Evolutionary conservation across 2,329 filamentous ascomycete species (phyloP), one percentile per base, ranked within the genome.

Genomic region (Aspergillus pseudotamarii): DNA sequence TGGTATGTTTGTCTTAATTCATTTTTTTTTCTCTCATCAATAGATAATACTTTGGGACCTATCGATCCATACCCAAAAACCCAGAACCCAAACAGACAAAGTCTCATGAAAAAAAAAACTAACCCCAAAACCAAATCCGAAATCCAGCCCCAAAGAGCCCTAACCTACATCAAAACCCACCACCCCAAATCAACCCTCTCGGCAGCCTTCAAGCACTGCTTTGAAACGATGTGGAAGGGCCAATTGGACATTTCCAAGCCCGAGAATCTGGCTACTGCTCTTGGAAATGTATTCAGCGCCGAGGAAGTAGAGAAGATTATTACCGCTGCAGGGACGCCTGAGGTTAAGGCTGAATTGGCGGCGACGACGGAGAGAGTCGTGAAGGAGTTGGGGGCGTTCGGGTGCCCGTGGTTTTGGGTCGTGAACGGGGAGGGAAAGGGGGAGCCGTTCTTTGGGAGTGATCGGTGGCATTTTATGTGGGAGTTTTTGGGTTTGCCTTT

Each of bases 361-460:
- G 79, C 77, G 6, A 83, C 83, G 50, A 93, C 91, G 21, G 82
- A 86, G 63, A 82, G 83, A 66, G 89, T 86, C 0, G 75, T 92
- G 1, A 68, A 65, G 19, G 84, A 86, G 43, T 80, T 79, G 57
- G 91, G 91, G 0, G 91, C 91, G 0, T 94, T 91, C 76, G 92
- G 92, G 0, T 87, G 88, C 57, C 92, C 92, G 1, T 94, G 91
- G 91, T 82, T 91, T 64, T 89, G 88, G 84, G 91, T 88, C 3
- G 83, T 81, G 30, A 73, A 72, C 62, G 62, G 64, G 1, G 75
- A 84, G 65, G 89, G 89, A 0, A 75, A 82, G 61, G 82, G 82
- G 56, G 88, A 91, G 78, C 86, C 89, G 0, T 92, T 93, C 74
- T 94, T 94, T 76, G 91, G 91, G 3, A 93, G 90, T 77, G 91